Evolutionary conservation across 2,329 filamentous ascomycete species (phyloP).

Genomic region (Aspergillus ochraceus): DNA sequence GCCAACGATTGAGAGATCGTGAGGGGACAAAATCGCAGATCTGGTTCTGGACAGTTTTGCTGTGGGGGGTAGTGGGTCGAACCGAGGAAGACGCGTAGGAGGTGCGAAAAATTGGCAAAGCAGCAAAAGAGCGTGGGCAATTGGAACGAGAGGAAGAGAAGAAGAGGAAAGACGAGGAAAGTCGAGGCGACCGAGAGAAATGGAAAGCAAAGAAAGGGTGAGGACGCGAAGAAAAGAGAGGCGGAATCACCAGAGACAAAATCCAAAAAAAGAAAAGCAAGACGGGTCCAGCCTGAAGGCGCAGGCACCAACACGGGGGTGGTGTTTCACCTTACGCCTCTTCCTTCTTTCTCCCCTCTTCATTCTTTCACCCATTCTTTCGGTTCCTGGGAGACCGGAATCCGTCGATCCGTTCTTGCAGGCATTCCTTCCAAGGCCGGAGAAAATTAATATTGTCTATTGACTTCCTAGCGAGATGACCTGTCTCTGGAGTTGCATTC

Average conservation of each 20-base stretch:
- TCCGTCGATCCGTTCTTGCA: not conserved
- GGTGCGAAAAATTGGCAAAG: not conserved
- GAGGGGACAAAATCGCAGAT: not conserved
- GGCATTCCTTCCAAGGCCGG: not conserved
- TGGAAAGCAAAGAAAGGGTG: not conserved
- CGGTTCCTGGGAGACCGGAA: not conserved
- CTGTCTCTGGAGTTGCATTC: not conserved
- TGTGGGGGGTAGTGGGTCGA: conserved; percentile 5
- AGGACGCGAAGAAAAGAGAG: not conserved
- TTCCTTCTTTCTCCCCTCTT: not conserved
- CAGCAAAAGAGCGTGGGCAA: conserved; percentile 1
- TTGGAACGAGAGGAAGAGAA: not conserved
- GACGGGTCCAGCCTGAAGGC: conserved; percentile 3
- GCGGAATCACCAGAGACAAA: not conserved
- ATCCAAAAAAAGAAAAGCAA: not conserved
- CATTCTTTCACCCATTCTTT: not conserved
- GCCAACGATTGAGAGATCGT: not conserved
- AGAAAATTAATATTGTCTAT: not conserved
- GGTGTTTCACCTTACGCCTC: conserved; percentile 3
- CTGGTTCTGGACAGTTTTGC: not conserved
- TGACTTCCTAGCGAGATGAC: not conserved
- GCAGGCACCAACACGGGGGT: conserved; percentile 4
- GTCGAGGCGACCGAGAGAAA: not conserved
- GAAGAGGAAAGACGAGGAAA: not conserved
- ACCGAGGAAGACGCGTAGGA: not conserved